A percentile compares a stretch with the other conserved stretches of the same genome.
phyloP scores from a whole-genome alignment of 2,329 filamentous ascomycete species.

The Fusarium sp. region DNA sequence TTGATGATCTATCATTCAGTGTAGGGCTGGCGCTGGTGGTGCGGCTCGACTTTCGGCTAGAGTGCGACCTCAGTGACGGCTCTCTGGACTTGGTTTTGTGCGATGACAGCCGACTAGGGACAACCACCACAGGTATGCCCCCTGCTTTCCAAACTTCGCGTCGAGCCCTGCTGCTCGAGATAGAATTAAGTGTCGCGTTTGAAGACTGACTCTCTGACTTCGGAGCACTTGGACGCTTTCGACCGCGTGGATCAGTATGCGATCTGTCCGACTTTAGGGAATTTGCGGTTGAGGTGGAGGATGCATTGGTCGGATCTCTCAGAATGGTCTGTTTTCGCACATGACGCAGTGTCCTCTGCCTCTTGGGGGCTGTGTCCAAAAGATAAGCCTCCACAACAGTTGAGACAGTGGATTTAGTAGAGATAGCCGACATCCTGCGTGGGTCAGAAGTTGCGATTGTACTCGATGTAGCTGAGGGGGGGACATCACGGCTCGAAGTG shows the following conservation, averaged over 20 bases:
- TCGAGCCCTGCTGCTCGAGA: slow-evolving; percentile 66
- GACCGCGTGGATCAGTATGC: slow-evolving; percentile 46
- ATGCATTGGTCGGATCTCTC: slow-evolving; percentile 55
- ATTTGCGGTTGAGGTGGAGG: slow-evolving; percentile 21
- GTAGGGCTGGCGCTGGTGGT: slow-evolving; percentile 65
- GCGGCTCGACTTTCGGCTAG: slow-evolving; percentile 66
- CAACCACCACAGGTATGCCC: slow-evolving; percentile 71
- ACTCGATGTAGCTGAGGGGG: slow-evolving; percentile 49
- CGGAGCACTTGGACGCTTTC: slow-evolving; percentile 44
- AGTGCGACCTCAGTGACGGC: slow-evolving; percentile 70
- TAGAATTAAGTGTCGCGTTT: slow-evolving; percentile 60
- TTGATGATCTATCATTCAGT: slow-evolving; percentile 56
- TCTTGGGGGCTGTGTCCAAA: slow-evolving; percentile 60
- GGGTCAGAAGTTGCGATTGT: slow-evolving; percentile 58
- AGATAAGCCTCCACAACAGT: slow-evolving; percentile 69
- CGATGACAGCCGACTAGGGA: slow-evolving; percentile 69
- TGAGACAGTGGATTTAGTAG: slow-evolving; percentile 65
- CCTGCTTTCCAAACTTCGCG: slow-evolving; percentile 69
- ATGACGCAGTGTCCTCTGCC: slow-evolving; percentile 69
- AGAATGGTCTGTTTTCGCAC: slow-evolving; percentile 66
- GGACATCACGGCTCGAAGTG: slow-evolving; percentile 42
- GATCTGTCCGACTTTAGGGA: slow-evolving; percentile 28
- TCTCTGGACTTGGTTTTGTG: slow-evolving; percentile 63
- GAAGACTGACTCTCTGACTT: slow-evolving; percentile 64
- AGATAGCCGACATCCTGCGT: slow-evolving; percentile 65